These are phyloP conservation scores for Paecilomyces variotii DNA, from an alignment of 2,329 filamentous ascomycete genomes.

Conservation along the genomic window DNA sequence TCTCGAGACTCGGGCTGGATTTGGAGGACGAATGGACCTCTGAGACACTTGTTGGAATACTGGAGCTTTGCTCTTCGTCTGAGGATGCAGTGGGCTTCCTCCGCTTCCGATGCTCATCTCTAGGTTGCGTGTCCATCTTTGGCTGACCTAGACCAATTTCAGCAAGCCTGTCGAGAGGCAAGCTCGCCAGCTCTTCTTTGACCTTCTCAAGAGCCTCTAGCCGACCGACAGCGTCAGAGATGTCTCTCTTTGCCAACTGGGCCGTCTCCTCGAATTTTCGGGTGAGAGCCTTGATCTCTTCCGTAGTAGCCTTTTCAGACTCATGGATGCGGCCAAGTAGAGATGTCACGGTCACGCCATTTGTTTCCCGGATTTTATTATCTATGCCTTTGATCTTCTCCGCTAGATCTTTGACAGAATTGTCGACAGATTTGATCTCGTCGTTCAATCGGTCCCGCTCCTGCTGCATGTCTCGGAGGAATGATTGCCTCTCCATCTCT, in stretches of 20 bases:
- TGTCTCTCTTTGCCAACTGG: not conserved
- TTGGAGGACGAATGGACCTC: not conserved
- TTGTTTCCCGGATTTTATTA: not conserved
- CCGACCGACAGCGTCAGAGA: not conserved
- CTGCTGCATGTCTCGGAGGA: slow-evolving; percentile 7
- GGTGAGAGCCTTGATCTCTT: not conserved
- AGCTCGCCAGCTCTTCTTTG: slow-evolving; percentile 1
- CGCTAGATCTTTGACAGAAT: not conserved
- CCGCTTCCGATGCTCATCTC: not conserved
- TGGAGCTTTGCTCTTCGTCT: not conserved
- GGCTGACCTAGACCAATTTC: not conserved
- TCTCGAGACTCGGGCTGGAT: not conserved
- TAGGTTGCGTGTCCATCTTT: not conserved
- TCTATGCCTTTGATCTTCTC: not conserved
- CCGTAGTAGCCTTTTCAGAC: slow-evolving; percentile 1
- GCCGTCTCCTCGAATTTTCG: not conserved
- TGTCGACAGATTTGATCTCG: slow-evolving; percentile 5
- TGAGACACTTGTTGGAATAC: not conserved
- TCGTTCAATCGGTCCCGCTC: slow-evolving; percentile 8
- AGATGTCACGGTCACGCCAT: not conserved
- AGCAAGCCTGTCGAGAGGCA: not conserved
- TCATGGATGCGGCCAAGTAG: slow-evolving; percentile 5
- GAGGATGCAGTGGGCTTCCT: not conserved
- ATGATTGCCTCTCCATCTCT: not conserved
- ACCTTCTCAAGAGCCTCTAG: slow-evolving; percentile 2